Evolutionary conservation across 495 filamentous ascomycete genomes (phyloP), one percentile per base, ranked within the genome.

Genomic region (Xanthoparmelia taractica): DNA sequence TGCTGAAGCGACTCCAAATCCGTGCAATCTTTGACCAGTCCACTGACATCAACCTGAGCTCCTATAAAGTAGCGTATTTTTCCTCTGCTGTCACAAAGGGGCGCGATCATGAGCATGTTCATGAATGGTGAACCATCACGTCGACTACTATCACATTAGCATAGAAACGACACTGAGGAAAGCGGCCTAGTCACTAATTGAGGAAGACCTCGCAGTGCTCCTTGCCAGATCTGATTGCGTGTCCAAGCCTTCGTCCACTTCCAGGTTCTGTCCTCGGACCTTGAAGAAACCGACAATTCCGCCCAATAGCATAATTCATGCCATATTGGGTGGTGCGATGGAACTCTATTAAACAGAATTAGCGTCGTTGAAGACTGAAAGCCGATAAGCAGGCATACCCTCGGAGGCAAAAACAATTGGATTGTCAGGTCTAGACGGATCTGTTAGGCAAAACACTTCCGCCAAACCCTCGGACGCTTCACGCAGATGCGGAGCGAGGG

Each of bases 341-440:
- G 70, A 87, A 86, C 70, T 84, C 83, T 84, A 27, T 23, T 18
- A 13, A 13, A 58, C 0, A 33, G 12, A 20, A 0, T 50, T 47
- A 57, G 7, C 52, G 33, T 27, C 12, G 4, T 23, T 1, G 18
- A 1, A 41, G 20, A 8, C 40, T 40, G 10, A 18, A 54, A 23
- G 40, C 41, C 7, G 29, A 20, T 29, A 6, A 36, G 6, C 25
- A 6, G 29, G 73, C 75, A 37, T 75, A 89, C 87, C 87, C 78
- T 90, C 84, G 4, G 87, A 90, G 29, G 86, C 85, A 75, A 91
- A 91, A 4, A 92, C 82, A 63, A 93, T 87, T 1, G 88, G 89
- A 71, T 91, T 90, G 68, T 88, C 89, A 6, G 80, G 78, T 64
- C 87, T 76, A 23, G 84, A 85, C 5, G 88, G 87, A 73, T 93